Percentiles rank a stretch among this genome's conserved stretches.
Conservation (phyloP, 345 rosid species). For the Erucastrum elatum region DNA sequence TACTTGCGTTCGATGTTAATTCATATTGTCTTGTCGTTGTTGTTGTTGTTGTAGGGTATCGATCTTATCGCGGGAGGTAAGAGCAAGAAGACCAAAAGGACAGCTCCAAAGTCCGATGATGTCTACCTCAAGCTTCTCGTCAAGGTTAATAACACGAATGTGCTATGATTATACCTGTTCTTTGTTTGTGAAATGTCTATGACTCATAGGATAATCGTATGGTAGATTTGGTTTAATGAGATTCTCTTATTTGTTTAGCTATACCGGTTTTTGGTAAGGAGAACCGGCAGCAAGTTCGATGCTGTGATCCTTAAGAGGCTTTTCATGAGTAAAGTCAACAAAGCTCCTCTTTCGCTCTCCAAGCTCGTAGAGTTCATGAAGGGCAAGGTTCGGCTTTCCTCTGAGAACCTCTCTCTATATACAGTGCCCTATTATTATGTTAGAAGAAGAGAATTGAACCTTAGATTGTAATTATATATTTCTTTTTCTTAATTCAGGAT, state of each 20-base stretch:
- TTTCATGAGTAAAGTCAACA: conserved; percentile 95
- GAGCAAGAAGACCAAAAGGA: conserved; percentile 86
- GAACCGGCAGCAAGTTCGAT: conserved; percentile 88
- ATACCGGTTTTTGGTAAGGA: conserved; percentile 84
- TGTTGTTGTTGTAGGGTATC: conserved; percentile 61
- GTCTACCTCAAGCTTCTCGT: conserved; percentile 94
- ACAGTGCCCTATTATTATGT: not conserved
- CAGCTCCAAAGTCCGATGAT: conserved; percentile 86
- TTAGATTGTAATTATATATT: not conserved
- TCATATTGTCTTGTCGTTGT: not conserved
- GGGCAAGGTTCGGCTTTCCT: conserved; percentile 59
- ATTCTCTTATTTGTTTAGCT: too few relatives aligned
- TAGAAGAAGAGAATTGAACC: not conserved
- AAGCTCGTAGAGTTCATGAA: conserved; percentile 57
- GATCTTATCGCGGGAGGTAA: conserved; percentile 92
- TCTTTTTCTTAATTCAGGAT: conserved; percentile 42
- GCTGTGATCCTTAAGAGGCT: conserved; percentile 89
- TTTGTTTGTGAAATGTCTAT: not conserved
- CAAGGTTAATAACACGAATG: conserved; percentile 49
- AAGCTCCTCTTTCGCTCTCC: conserved; percentile 83
- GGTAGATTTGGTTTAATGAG: not conserved
- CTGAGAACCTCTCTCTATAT: not conserved
- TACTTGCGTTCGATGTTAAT: too few relatives aligned
- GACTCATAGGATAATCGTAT: not conserved
- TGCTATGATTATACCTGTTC: too few relatives aligned